Evolutionary conservation across 495 filamentous ascomycete genomes (phyloP), one percentile per base, ranked within the genome.

Genomic region (Aspergillus incahuasiensis): DNA sequence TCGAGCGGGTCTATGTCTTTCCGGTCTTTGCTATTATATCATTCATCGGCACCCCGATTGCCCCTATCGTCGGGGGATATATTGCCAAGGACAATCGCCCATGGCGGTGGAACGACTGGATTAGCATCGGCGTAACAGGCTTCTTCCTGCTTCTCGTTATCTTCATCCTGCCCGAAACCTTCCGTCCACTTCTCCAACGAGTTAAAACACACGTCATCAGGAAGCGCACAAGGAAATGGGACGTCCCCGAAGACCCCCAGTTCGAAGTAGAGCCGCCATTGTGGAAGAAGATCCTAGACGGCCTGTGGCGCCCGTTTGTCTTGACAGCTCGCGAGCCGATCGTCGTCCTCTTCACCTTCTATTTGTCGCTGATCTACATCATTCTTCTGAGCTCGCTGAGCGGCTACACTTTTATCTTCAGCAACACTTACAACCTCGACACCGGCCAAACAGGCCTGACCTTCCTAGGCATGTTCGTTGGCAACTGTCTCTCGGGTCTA

Each of bases 11-110:
- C 0, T 72, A 72, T 39, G 63, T 62, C 11, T 80, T 81, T 54
- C 78, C 79, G 0, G 56, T 81, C 3, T 79, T 77, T 50, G 73
- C 79, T 6, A 71, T 75, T 28, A 59, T 74, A 0, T 69, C 71
- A 0, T 79, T 79, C 45, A 67, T 68, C 2, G 78, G 79, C 0
- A 74, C 77, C 1, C 60, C 78, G 9, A 58, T 79, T 3, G 77
- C 72, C 4, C 78, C 77, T 0, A 64, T 80, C 0, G 63, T 82
- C 42, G 77, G 75, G 11, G 71, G 69, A 1, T 42, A 42, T 18
- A 1, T 19, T 3, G 6, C 40, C n/a, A 1, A 7, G n/a, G 7
- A 18, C n/a, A 19, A 19, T 16, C 1, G 8, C 9, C 3, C 38
- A 3, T 40, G 38, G 38, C 12, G 16, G 40, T 42, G 40, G 40